A percentile compares a stretch with the other conserved stretches of the same genome.
Conservation (phyloP, 805 yeast genomes). For the Monosporozyma unispora region DNA sequence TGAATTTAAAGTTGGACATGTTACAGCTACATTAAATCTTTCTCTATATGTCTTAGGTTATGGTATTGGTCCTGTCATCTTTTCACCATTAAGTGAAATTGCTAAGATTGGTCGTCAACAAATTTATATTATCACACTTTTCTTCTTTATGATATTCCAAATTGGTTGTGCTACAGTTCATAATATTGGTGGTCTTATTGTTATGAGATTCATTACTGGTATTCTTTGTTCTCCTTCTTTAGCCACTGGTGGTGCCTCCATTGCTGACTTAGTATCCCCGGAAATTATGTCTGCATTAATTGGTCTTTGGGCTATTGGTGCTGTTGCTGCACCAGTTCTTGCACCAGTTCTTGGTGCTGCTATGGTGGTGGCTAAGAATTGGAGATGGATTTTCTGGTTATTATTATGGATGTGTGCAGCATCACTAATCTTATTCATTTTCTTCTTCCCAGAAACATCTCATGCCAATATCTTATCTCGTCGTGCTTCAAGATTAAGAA, state of each 20-base stretch:
- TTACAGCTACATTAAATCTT: constrained; percentile 42
- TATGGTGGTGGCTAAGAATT: constrained; percentile 37
- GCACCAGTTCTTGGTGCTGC: constrained; percentile 53
- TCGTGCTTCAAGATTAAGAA: constrained; percentile 39
- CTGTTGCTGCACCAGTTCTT: constrained; percentile 45
- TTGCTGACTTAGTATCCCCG: constrained; percentile 40
- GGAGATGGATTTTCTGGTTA: constrained; percentile 53
- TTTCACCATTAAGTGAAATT: constrained; percentile 51
- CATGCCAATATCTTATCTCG: constrained; percentile 37
- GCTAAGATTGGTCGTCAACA: constrained; percentile 45
- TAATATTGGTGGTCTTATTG: constrained; percentile 42
- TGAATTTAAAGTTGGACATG: constrained; percentile 38
- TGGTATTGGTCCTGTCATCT: constrained; percentile 51
- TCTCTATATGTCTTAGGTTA: constrained; percentile 51
- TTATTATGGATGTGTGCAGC: constrained; percentile 35
- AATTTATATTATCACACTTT: constrained; percentile 39
- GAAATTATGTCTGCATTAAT: constrained; percentile 40
- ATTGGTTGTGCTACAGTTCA: constrained; percentile 46
- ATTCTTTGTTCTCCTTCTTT: constrained; percentile 47
- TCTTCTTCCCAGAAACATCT: constrained; percentile 43
- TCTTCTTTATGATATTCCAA: constrained; percentile 43
- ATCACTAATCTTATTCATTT: constrained; percentile 30
- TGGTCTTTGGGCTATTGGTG: constrained; percentile 45
- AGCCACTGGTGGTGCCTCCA: constrained; percentile 51
- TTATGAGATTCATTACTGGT: constrained; percentile 46